Evolutionary conservation across 1,139 yeast species (phyloP).

Genomic region (Geotrichum reessii): DNA sequence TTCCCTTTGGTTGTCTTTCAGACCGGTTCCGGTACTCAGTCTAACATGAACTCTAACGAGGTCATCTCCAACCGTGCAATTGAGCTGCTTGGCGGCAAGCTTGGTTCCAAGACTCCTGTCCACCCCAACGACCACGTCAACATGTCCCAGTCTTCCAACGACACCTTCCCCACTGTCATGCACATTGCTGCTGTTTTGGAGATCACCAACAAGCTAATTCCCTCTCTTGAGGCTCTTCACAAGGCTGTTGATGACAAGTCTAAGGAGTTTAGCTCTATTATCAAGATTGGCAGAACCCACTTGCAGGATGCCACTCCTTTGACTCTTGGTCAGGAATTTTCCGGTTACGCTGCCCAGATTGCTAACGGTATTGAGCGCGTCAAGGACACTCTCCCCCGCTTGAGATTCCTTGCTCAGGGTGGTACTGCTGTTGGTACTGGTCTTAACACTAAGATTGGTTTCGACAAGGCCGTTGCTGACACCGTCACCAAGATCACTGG

Average conservation of each 20-base stretch:
- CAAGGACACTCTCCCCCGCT: conserved; percentile 66
- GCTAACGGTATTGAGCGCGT: conserved; percentile 86
- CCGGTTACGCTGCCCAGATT: conserved; percentile 92
- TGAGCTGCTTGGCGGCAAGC: conserved; percentile 84
- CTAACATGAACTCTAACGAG: conserved; percentile 98
- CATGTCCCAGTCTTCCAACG: conserved; percentile 97
- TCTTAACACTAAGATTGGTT: conserved; percentile 85
- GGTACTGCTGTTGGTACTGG: conserved; percentile 99
- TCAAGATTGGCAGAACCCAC: conserved; percentile 98
- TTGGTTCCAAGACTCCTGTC: conserved; percentile 88
- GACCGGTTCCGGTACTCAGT: conserved; percentile 98
- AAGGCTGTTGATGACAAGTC: conserved; percentile 71
- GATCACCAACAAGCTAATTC: conserved; percentile 67
- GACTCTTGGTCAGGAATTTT: conserved; percentile 95
- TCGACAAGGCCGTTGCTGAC: conserved; percentile 75
- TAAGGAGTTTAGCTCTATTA: conserved; percentile 77
- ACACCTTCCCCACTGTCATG: conserved; percentile 98
- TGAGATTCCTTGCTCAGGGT: conserved; percentile 89
- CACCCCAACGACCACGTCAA: conserved; percentile 98
- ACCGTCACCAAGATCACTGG: conserved; percentile 82
- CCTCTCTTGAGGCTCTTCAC: conserved; percentile 71
- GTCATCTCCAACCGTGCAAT: conserved; percentile 97
- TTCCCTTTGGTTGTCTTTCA: conserved; percentile 98
- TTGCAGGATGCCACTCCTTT: conserved; percentile 98
- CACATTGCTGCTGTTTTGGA: conserved; percentile 97